Evolutionary conservation across 1,284 basidiomycete genomes (phyloP).

Genomic region (Porodaedalea pini): DNA sequence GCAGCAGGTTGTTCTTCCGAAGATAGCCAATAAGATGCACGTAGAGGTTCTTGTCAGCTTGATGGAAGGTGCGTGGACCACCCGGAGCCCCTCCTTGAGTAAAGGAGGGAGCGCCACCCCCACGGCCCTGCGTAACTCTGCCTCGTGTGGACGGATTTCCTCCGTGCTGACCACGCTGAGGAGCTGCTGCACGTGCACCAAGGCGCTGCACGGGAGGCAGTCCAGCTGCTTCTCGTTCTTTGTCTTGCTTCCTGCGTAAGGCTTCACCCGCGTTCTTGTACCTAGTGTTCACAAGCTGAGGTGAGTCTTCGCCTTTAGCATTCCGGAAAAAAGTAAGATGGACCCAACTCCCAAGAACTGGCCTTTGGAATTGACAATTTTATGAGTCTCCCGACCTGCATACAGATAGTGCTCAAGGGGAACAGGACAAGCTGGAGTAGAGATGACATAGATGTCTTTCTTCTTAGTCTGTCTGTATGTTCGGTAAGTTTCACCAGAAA

Average conservation of each 20-base stretch:
- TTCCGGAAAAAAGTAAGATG: constrained; percentile 22
- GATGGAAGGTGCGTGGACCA: constrained; percentile 60
- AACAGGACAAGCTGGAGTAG: constrained; percentile 93
- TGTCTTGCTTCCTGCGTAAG: constrained; percentile 91
- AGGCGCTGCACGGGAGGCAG: constrained; percentile 77
- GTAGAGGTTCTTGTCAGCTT: constrained; percentile 87
- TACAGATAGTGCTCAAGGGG: constrained; percentile 97
- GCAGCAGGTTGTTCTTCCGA: constrained; percentile 82
- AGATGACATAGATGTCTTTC: constrained; percentile 99
- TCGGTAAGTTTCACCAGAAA: constrained; percentile 3
- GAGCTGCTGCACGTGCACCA: constrained; percentile 73
- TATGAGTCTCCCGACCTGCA: constrained; percentile 87
- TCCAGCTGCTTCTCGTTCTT: constrained; percentile 93
- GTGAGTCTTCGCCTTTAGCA: not conserved
- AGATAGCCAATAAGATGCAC: constrained; percentile 89
- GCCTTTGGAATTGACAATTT: constrained; percentile 86
- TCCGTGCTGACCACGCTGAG: constrained; percentile 57
- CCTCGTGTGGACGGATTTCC: too few species aligned
- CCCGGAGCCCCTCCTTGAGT: constrained; percentile 47
- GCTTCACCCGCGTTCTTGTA: constrained; percentile 90
- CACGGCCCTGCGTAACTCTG: too few species aligned
- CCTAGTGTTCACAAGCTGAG: constrained; percentile 35
- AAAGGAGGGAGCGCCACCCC: constrained; percentile 40
- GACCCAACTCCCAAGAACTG: constrained; percentile 78
- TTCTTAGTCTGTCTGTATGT: constrained; percentile 87